phyloP scores from a whole-genome alignment of 805 yeast genomes.

The Vanderwaltozyma verrucispora region DNA sequence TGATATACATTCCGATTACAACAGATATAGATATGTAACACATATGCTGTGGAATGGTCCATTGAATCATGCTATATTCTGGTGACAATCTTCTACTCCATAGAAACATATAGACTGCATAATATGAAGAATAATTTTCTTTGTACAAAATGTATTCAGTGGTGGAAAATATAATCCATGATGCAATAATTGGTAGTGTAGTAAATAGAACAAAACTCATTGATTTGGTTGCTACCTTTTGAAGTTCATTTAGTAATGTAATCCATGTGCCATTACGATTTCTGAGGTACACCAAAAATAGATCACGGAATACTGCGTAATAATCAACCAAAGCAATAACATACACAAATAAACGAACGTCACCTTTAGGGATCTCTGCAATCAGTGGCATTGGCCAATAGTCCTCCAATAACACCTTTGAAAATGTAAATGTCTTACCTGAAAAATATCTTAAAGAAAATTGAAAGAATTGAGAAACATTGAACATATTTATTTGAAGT shows the following conservation, averaged over 20 bases:
- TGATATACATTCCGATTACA: conserved; percentile 4
- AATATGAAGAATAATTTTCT: conserved; percentile 6
- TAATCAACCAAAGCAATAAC: no score
- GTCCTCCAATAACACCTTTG: no score
- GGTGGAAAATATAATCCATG: conserved; percentile 8
- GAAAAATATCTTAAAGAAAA: no score
- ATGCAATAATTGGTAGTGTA: conserved; percentile 4
- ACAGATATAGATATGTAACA: conserved; percentile 6
- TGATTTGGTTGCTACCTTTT: not conserved
- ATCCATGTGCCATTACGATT: not conserved
- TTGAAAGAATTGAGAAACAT: no score
- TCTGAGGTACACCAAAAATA: not conserved
- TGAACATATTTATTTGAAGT: no score
- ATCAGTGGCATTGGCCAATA: no score
- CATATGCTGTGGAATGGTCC: conserved; percentile 15
- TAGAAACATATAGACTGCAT: conserved; percentile 2
- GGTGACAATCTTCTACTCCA: conserved; percentile 9
- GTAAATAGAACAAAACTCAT: not conserved
- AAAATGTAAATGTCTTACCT: no score
- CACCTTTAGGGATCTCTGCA: no score
- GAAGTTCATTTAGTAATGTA: not conserved
- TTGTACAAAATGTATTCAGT: conserved; percentile 12
- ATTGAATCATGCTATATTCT: conserved; percentile 3
- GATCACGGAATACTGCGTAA: not conserved
- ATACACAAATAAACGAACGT: no score